phyloP scores from a whole-genome alignment of 1,284 basidiomycete genomes.

The Xanthoconium separans region DNA sequence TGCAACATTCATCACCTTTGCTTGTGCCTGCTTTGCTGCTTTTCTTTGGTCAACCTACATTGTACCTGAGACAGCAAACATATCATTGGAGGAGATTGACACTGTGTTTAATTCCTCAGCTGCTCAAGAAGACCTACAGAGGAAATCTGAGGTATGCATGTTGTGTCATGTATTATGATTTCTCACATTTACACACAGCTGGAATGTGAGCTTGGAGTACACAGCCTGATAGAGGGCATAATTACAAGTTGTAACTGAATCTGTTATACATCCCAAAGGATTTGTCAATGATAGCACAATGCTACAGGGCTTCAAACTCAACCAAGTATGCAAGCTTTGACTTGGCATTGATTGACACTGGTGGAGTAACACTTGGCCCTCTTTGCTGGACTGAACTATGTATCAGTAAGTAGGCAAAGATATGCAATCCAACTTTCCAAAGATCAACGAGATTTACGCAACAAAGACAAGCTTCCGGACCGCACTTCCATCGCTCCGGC shows the following conservation, averaged over 20 bases:
- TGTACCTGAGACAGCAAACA: conserved; percentile 76
- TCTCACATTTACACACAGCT: conserved; percentile 30
- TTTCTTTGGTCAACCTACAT: conserved; percentile 66
- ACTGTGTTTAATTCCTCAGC: conserved; percentile 59
- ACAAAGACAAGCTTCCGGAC: too few relatives aligned
- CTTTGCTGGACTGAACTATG: too few relatives aligned
- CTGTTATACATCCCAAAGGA: too few relatives aligned
- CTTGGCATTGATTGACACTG: too few relatives aligned
- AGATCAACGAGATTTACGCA: too few relatives aligned
- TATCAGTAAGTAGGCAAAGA: too few relatives aligned
- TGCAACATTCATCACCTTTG: conserved; percentile 68
- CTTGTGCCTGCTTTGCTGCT: conserved; percentile 59
- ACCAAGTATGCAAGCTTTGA: too few relatives aligned
- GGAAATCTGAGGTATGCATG: conserved; percentile 18
- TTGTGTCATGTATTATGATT: neutral
- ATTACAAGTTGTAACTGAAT: conserved; percentile 10
- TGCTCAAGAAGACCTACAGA: conserved; percentile 48
- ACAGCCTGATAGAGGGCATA: conserved; percentile 29
- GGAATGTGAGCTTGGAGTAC: conserved; percentile 39
- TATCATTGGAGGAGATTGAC: conserved; percentile 78
- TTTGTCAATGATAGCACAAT: too few relatives aligned
- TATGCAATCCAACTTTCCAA: too few relatives aligned
- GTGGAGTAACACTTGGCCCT: too few relatives aligned
- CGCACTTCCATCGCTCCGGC: too few relatives aligned
- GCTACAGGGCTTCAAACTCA: too few relatives aligned